Conservation (phyloP, 441 rosid genomes). For the Macaranga tanarius region DNA sequence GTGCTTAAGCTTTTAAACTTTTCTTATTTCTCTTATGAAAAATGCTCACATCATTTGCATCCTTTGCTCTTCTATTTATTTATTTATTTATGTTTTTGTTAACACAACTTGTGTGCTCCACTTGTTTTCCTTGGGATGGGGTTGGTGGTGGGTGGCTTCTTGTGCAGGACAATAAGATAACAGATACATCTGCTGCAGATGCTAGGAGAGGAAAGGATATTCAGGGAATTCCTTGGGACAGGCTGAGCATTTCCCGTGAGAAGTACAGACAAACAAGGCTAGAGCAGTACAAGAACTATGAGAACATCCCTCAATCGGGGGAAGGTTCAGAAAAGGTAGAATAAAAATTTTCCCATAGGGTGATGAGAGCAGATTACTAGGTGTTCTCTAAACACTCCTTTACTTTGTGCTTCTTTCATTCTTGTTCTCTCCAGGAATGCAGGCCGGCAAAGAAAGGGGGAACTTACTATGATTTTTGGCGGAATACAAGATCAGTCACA, state of each 20-base stretch:
- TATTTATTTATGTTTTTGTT: not conserved
- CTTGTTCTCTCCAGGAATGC: slow-evolving; percentile 34
- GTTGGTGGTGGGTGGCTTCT: not conserved
- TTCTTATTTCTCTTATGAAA: not conserved
- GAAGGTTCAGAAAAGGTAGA: slow-evolving; percentile 63
- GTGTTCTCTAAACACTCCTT: not conserved
- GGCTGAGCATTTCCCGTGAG: slow-evolving; percentile 75
- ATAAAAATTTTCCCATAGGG: not conserved
- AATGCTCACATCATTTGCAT: not conserved
- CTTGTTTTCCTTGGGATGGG: slow-evolving; percentile 7
- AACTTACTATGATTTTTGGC: slow-evolving; percentile 44
- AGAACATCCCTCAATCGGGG: slow-evolving; percentile 69
- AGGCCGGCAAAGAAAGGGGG: slow-evolving; percentile 40
- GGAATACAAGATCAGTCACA: slow-evolving; percentile 51
- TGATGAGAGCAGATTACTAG: not conserved
- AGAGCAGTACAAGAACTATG: slow-evolving; percentile 90
- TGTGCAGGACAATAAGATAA: slow-evolving; percentile 51
- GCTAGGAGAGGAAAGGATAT: slow-evolving; percentile 87
- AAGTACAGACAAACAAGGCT: slow-evolving; percentile 80
- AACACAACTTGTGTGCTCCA: not conserved
- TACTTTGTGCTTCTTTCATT: not conserved
- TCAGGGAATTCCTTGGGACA: slow-evolving; percentile 97
- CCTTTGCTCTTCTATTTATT: not conserved
- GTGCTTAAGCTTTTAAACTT: not conserved
- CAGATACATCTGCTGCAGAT: slow-evolving; percentile 74